Conservation (phyloP, 805 yeast species). For the Metschnikowia anglica region DNA sequence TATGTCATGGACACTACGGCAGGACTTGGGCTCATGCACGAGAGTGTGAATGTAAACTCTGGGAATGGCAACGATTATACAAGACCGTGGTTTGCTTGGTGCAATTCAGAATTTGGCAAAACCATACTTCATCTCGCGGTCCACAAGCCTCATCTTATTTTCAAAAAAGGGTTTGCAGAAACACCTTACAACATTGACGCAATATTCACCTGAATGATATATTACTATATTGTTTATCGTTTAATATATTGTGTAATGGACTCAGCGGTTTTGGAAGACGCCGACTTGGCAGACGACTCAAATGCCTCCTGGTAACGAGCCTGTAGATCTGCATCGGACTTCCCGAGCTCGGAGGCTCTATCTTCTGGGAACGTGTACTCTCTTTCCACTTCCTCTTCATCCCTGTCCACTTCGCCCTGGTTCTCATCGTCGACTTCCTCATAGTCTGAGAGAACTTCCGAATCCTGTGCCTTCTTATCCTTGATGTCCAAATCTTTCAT, state of each 20-base stretch:
- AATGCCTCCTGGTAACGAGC: constrained; percentile 72
- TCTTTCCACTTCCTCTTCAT: constrained; percentile 46
- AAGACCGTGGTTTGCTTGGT: constrained; percentile 93
- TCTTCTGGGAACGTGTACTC: constrained; percentile 73
- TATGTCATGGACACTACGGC: constrained; percentile 61
- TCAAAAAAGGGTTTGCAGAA: constrained; percentile 41
- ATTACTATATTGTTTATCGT: constrained; percentile 2
- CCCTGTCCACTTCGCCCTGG: constrained; percentile 49
- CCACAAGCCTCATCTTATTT: constrained; percentile 70
- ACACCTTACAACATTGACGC: constrained; percentile 33
- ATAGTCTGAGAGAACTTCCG: constrained; percentile 52
- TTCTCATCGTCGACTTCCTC: constrained; percentile 51
- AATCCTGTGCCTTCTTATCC: constrained; percentile 31
- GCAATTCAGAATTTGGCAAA: constrained; percentile 87
- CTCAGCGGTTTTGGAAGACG: constrained; percentile 68
- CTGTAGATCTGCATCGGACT: constrained; percentile 54
- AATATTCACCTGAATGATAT: constrained; percentile 10
- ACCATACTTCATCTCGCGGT: constrained; percentile 75
- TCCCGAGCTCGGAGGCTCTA: constrained; percentile 56
- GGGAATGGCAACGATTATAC: constrained; percentile 53
- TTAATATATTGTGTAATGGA: constrained; percentile 65
- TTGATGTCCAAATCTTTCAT: constrained; percentile 85
- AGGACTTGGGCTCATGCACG: constrained; percentile 81
- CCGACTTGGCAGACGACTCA: constrained; percentile 57
- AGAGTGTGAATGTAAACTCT: constrained; percentile 66